phyloP scores from a whole-genome alignment of 2,329 filamentous ascomycete genomes.

The Paramyrothecium sp. region DNA sequence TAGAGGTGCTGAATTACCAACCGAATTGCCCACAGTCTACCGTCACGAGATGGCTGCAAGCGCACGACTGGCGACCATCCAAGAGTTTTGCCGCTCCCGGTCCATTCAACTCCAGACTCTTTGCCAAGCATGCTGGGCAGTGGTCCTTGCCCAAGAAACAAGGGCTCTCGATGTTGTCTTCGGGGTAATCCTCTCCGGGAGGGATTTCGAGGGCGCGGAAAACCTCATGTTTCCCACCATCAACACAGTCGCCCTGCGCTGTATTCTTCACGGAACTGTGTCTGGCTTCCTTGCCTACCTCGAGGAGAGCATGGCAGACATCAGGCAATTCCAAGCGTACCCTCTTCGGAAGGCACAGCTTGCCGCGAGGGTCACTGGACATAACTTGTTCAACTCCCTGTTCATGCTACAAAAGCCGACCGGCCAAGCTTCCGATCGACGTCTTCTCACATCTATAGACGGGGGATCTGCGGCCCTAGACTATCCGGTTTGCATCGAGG shows the following conservation, averaged over 20 bases:
- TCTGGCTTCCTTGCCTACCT: conserved; percentile 67
- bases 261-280: conserved; percentile 67
- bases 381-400: conserved; percentile 51
- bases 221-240: conserved; percentile 81
- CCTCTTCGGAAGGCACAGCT: conserved; percentile 70
- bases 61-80: conserved; percentile 16
- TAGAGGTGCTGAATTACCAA: not conserved
- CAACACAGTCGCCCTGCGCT: conserved; percentile 80
- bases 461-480: conserved; percentile 66
- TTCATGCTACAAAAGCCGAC: conserved; percentile 51
- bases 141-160: conserved; percentile 63
- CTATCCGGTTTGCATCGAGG: conserved; percentile 79
- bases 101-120: conserved; percentile 75
- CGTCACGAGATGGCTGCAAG: conserved; percentile 12
- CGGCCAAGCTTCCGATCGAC: not conserved
- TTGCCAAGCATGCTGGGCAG: conserved; percentile 73
- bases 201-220: conserved; percentile 70
- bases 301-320: conserved; percentile 65
- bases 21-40: not conserved
- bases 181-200: conserved; percentile 79
- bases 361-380: conserved; percentile 28
- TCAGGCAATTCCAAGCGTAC: conserved; percentile 73
- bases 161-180: conserved; percentile 73
- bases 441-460: conserved; percentile 61
- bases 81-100: conserved; percentile 61